These are phyloP conservation scores for Potentilla sterilis DNA, from an alignment of 306 rosid species.

Conservation along the genomic window DNA sequence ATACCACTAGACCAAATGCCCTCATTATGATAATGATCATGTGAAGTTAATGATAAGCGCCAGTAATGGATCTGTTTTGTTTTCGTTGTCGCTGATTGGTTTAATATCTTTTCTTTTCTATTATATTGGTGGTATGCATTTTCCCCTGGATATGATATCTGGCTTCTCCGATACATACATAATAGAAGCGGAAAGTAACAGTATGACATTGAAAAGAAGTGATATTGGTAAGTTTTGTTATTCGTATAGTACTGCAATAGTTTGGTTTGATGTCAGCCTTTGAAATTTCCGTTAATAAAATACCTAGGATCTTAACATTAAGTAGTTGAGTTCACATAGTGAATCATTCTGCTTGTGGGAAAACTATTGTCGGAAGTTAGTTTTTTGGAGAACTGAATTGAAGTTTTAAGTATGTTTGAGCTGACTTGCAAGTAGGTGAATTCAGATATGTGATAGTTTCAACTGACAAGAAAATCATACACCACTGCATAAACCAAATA, in stretches of 20 bases:
- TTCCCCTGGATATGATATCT: not conserved
- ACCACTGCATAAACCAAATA: not conserved
- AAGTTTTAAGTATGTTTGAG: not conserved
- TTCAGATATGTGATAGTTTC: not conserved
- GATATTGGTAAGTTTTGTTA: not conserved
- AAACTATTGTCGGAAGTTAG: not conserved
- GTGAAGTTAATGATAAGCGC: not conserved
- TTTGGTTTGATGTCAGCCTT: not conserved
- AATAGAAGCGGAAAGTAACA: not conserved
- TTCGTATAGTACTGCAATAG: not conserved
- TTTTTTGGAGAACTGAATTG: not conserved
- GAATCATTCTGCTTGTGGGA: not conserved
- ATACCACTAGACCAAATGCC: not conserved
- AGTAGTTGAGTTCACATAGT: not conserved
- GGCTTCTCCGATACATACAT: not conserved
- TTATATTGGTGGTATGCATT: not conserved
- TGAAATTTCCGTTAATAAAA: not conserved
- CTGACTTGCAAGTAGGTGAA: not conserved
- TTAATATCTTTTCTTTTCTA: not conserved
- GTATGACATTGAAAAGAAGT: not conserved
- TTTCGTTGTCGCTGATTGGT: not conserved
- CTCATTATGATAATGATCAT: not conserved
- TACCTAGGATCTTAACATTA: not conserved
- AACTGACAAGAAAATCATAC: not conserved
- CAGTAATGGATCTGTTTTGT: not conserved